Base-by-base conservation (phyloP, 441 rosid species). In the Heliophila coronopifolia region DNA sequence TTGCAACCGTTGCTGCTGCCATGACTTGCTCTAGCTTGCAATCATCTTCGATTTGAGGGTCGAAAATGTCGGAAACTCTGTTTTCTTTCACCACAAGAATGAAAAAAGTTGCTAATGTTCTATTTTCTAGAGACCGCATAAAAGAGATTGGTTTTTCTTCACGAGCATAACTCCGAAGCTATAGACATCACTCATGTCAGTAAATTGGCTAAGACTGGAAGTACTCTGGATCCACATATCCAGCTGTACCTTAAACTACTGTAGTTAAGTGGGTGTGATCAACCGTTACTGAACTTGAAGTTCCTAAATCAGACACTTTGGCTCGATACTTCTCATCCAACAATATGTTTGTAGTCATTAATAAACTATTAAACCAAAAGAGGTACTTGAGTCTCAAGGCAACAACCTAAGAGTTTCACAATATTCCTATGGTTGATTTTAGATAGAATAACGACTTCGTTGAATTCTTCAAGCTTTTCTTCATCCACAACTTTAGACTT, bases 301-400 rank as follows among this genome's bases (percentile, higher is more conserved):
- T 67, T n/a, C 77, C 81, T 2, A 76, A 76, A 59, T 73, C 80
- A n/a, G 77, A 50, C 4, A 73, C 75, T 49, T 72, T 76, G 1
- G 69, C 71, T n/a, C 54, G 59, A 43, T 59, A 61, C 9, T 23
- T 39, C 2, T 61, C 59, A 22, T 74, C 76, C 15, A 73, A 14
- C 5, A 70, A 56, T 36, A 70, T 73, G 39, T 73, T 73, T 0
- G 73, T 33, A 5, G 72, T 35, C 64, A 2, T 58, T 58, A 11
- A 58, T 26, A 9, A 36, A 58, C 44, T 58, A 55, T 7, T 58
- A 58, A 9, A 58, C 55, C 6, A 58, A 2, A 28, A 58, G 30
- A 7, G 63, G 63, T 2, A 58, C 54, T 8, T 58, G 31, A 0
- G 63, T 45, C 37, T 57, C 62, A 46, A 57, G 33, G 19, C 62